These are phyloP conservation scores for Metarhizium anisopliae DNA, from an alignment of 2,329 filamentous ascomycete species.

Conservation along the genomic window DNA sequence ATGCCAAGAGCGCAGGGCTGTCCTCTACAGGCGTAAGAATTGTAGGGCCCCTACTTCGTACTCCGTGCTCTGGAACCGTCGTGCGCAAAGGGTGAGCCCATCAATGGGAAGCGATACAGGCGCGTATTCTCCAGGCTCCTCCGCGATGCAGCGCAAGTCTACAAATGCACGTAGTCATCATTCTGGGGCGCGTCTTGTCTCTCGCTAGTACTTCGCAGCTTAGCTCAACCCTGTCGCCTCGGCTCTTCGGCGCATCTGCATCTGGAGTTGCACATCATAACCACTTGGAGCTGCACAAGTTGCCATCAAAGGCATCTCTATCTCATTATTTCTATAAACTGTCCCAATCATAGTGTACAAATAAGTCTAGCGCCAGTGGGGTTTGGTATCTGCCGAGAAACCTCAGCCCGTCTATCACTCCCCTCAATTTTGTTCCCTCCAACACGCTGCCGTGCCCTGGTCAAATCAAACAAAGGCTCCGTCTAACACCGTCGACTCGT, in stretches of 20 bases:
- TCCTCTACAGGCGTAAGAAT: no score
- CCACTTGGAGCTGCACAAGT: background rate
- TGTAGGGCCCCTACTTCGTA: no score
- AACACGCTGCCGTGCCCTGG: background rate
- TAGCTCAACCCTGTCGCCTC: background rate
- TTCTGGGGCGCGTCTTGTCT: no score
- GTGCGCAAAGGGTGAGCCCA: no score
- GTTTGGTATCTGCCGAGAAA: constrained; percentile 11
- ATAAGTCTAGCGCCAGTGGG: constrained; percentile 11
- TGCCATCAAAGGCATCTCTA: background rate
- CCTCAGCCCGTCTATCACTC: constrained; percentile 9
- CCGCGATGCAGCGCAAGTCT: no score
- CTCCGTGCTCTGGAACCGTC: no score
- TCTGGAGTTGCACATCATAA: background rate
- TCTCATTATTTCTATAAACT: constrained; percentile 12
- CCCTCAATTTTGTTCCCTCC: background rate
- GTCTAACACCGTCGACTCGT: background rate
- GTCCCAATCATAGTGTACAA: constrained; percentile 16
- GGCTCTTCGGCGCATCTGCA: background rate
- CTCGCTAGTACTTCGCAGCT: no score
- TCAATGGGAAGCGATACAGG: no score
- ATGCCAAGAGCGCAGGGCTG: no score
- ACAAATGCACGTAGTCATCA: no score
- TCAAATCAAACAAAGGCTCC: background rate
- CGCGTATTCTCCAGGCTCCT: no score